Percentiles rank a stretch among this genome's conserved stretches.
Conservation (phyloP, 2,329 filamentous ascomycete species). For the Endoconidiophora laricicola region DNA sequence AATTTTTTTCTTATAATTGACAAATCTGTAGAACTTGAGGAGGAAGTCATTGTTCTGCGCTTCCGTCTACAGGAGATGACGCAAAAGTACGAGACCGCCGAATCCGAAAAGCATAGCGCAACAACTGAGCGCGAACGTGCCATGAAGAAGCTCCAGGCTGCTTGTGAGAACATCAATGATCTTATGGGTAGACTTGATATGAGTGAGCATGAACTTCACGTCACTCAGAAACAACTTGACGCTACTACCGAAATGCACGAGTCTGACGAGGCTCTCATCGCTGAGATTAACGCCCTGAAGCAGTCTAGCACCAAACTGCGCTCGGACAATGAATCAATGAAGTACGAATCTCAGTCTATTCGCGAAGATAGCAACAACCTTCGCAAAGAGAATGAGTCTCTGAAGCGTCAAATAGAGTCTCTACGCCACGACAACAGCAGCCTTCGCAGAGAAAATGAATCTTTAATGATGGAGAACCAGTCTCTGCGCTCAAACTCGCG, state of each 20-base stretch:
- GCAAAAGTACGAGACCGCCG: slow-evolving; percentile 39
- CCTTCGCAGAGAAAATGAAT: slow-evolving; percentile 27
- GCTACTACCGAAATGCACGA: slow-evolving; percentile 24
- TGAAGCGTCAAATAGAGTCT: slow-evolving; percentile 26
- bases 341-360: slow-evolving; percentile 26
- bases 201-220: slow-evolving; percentile 27
- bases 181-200: slow-evolving; percentile 27
- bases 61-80: slow-evolving; percentile 45
- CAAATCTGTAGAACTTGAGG: slow-evolving; percentile 32
- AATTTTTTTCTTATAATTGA: background rate
- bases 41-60: slow-evolving; percentile 42
- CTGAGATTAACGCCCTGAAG: slow-evolving; percentile 26
- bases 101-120: slow-evolving; percentile 46
- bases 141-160: slow-evolving; percentile 43
- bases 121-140: slow-evolving; percentile 49
- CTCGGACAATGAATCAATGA: slow-evolving; percentile 19
- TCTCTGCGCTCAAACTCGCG: slow-evolving; percentile 27
- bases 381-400: slow-evolving; percentile 21
- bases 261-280: slow-evolving; percentile 24
- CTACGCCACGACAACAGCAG: slow-evolving; percentile 26
- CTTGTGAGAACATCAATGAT: slow-evolving; percentile 39
- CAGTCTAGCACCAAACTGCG: slow-evolving; percentile 16
- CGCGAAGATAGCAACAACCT: slow-evolving; percentile 25
- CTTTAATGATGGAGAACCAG: slow-evolving; percentile 27
- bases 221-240: slow-evolving; percentile 26